These are phyloP conservation scores for Gelatoporia subvermispora DNA, from an alignment of 768 basidiomycete species.

Conservation along the genomic window DNA sequence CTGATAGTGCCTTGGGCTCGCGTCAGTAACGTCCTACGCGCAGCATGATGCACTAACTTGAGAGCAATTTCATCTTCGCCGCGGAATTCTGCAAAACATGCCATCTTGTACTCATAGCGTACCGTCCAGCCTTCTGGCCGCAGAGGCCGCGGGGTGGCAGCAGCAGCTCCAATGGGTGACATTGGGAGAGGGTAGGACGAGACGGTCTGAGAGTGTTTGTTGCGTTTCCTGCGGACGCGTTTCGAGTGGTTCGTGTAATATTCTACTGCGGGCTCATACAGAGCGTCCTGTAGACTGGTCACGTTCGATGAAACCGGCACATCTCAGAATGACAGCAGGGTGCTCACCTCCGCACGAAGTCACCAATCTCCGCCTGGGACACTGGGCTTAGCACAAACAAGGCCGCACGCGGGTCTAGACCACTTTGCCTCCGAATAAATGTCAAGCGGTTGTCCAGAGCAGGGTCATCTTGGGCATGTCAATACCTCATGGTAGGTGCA, in stretches of 20 bases:
- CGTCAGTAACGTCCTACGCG: neutral
- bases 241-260: conserved; percentile 94
- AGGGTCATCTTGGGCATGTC: conserved; percentile 62
- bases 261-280: conserved; percentile 86
- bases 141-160: conserved; percentile 52
- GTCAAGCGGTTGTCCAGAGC: conserved; percentile 79
- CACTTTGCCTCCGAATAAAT: conserved; percentile 81
- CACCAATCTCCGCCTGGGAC: conserved; percentile 73
- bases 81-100: conserved; percentile 91
- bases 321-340: neutral
- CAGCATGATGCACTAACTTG: conserved; percentile 50
- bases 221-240: conserved; percentile 85
- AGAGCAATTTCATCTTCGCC: conserved; percentile 89
- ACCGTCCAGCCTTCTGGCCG: conserved; percentile 92
- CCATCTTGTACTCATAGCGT: conserved; percentile 97
- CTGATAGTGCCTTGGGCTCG: conserved; percentile 76
- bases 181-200: conserved; percentile 48
- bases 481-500: neutral
- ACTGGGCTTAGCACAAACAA: conserved; percentile 95
- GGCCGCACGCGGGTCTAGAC: conserved; percentile 86
- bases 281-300: conserved; percentile 75
- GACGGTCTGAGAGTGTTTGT: conserved; percentile 62
- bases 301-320: conserved; percentile 1
- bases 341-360: conserved; percentile 80
- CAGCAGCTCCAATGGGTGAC: conserved; percentile 35